phyloP scores from a whole-genome alignment of 2,329 filamentous ascomycete genomes.

The Cryphonectria carpinicola region DNA sequence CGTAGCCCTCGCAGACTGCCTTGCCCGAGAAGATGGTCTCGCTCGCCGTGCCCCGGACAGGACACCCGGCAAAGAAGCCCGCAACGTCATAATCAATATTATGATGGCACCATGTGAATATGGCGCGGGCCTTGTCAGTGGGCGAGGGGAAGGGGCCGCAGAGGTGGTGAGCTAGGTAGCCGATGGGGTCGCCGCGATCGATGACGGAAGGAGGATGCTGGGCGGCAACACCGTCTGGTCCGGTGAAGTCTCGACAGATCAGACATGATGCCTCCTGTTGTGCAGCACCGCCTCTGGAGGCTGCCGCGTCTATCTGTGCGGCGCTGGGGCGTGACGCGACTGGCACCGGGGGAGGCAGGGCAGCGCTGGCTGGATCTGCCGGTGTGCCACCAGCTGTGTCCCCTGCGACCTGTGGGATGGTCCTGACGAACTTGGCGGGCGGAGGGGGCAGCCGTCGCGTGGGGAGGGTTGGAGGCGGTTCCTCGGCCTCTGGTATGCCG shows the following conservation, averaged over 20 bases:
- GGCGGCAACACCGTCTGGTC: conserved; percentile 75
- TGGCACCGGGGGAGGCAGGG: conserved; percentile 58
- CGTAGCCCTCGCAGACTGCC: conserved; percentile 92
- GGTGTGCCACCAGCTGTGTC: conserved; percentile 26
- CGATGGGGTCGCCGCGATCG: conserved; percentile 66
- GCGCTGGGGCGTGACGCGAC: conserved; percentile 55
- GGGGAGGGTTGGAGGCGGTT: conserved; percentile 47
- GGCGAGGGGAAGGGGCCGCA: conserved; percentile 77
- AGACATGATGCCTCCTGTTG: conserved; percentile 59
- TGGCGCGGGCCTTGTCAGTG: conserved; percentile 89
- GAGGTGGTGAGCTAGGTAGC: conserved; percentile 76
- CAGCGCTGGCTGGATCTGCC: conserved; percentile 36
- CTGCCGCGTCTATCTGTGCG: conserved; percentile 54
- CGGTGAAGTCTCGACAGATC: conserved; percentile 85
- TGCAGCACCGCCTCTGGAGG: conserved; percentile 38
- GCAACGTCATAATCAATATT: conserved; percentile 86
- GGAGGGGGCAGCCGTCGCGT: conserved; percentile 46
- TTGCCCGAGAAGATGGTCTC: conserved; percentile 76
- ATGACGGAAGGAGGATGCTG: conserved; percentile 75
- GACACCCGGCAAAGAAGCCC: conserved; percentile 71
- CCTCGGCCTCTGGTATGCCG: conserved; percentile 49
- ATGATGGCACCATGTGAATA: conserved; percentile 95
- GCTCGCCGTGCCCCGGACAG: conserved; percentile 70
- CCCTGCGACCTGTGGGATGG: conserved; percentile 38
- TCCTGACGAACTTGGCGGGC: conserved; percentile 38